Percentiles rank a stretch among this genome's conserved stretches.
phyloP scores from a whole-genome alignment of 208 protist species.

The Wallacemonas sp. region DNA sequence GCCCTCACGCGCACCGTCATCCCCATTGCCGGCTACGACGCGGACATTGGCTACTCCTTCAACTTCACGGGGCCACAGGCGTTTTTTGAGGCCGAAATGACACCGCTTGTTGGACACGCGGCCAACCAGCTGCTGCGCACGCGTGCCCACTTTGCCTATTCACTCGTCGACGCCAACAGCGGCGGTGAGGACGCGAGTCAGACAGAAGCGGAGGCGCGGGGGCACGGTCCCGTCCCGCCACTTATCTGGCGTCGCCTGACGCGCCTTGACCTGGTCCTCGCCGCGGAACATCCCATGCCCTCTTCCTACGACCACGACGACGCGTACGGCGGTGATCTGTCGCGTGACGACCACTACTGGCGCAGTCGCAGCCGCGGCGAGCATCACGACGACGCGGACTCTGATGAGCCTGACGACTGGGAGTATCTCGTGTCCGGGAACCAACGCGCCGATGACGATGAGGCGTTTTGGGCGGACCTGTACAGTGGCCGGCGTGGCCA shows the following conservation, averaged over 20 bases:
- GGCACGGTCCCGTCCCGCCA: too few relatives aligned
- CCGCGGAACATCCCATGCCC: background rate
- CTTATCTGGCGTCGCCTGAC: conserved; percentile 5
- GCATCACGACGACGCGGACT: background rate
- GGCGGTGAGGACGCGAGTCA: background rate
- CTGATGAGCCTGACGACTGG: background rate
- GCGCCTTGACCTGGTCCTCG: background rate
- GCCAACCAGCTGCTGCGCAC: conserved; percentile 53
- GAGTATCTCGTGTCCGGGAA: background rate
- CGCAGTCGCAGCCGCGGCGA: background rate
- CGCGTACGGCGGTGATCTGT: background rate
- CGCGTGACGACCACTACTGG: background rate
- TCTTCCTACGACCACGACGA: background rate
- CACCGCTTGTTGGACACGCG: conserved; percentile 23
- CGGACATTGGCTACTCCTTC: conserved; percentile 61
- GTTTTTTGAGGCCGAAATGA: conserved; percentile 56
- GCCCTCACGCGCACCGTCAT: conserved; percentile 37
- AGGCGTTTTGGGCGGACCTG: conserved; percentile 6
- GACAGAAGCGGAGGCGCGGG: too few relatives aligned
- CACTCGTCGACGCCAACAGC: conserved; percentile 16
- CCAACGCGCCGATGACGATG: conserved; percentile 11
- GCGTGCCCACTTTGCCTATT: conserved; percentile 28
- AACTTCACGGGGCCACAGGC: conserved; percentile 56
- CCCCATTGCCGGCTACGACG: conserved; percentile 60
- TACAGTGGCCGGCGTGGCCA: background rate